phyloP scores from a whole-genome alignment of 2,329 filamentous ascomycete species.

The Fusarium continuum region DNA sequence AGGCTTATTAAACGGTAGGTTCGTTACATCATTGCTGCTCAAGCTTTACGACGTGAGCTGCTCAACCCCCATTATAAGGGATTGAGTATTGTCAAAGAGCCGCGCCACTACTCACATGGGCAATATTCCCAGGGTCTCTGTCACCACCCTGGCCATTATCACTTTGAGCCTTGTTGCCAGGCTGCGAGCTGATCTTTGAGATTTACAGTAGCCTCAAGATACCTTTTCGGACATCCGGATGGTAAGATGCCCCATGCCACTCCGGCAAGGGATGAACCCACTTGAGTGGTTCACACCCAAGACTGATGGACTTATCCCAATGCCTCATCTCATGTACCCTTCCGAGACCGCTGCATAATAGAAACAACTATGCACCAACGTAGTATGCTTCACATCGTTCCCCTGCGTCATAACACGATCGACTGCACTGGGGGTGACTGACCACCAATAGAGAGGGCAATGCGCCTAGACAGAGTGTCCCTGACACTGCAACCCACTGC shows the following conservation, averaged over 20 bases:
- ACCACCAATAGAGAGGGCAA: slow-evolving; percentile 3
- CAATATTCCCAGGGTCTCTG: slow-evolving; percentile 23
- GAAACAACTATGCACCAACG: slow-evolving; percentile 7
- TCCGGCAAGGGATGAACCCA: slow-evolving; percentile 1
- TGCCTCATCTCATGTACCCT: slow-evolving; percentile 1
- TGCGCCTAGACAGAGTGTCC: slow-evolving; percentile 9
- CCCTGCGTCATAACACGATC: slow-evolving; percentile 32
- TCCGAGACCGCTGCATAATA: slow-evolving; percentile 17
- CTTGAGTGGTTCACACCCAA: neutral
- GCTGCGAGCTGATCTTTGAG: slow-evolving; percentile 7
- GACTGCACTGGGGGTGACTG: slow-evolving; percentile 8
- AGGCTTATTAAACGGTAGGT: neutral
- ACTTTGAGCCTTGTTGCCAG: slow-evolving; percentile 4
- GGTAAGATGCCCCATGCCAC: slow-evolving; percentile 1
- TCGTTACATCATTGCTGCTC: neutral
- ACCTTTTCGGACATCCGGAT: slow-evolving; percentile 12
- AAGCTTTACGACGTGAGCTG: neutral
- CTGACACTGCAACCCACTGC: slow-evolving; percentile 31
- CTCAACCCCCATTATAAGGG: neutral
- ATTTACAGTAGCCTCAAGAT: neutral
- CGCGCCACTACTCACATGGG: neutral
- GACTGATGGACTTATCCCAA: neutral
- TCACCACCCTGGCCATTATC: slow-evolving; percentile 14
- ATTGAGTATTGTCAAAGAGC: slow-evolving; percentile 1
- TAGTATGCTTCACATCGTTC: slow-evolving; percentile 23